Percentiles rank a stretch among this genome's conserved stretches.
Conservation (phyloP, 345 rosid species). For the Durio zibethinus region DNA sequence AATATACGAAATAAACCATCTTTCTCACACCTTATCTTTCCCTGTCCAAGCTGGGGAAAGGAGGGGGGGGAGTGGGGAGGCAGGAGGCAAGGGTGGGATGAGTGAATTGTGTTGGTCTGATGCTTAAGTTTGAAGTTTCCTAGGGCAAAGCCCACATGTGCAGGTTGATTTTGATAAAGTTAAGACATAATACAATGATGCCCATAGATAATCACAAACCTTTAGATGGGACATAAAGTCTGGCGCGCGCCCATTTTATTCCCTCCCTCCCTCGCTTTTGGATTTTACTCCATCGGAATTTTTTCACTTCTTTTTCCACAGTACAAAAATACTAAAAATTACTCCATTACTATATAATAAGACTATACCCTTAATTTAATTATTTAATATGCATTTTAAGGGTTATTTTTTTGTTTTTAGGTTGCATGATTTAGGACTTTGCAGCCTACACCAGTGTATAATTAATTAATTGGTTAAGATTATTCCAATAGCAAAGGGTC, state of each 20-base stretch:
- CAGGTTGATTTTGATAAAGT: slow-evolving; percentile 21
- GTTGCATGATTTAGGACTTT: neutral
- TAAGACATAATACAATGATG: slow-evolving; percentile 14
- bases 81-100: neutral
- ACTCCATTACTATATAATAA: neutral
- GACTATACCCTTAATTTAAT: neutral
- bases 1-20: neutral
- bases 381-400: neutral
- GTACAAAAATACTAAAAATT: neutral
- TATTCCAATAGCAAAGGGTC: neutral
- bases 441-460: neutral
- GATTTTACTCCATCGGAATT: slow-evolving; percentile 9
- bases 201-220: slow-evolving; percentile 25
- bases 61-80: neutral
- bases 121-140: slow-evolving; percentile 17
- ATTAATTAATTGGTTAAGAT: neutral
- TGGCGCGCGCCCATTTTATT: slow-evolving; percentile 26
- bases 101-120: slow-evolving; percentile 10
- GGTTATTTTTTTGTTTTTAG: neutral
- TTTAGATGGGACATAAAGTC: slow-evolving; percentile 51
- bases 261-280: slow-evolving; percentile 17
- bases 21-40: neutral
- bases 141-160: slow-evolving; percentile 11
- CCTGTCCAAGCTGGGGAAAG: neutral
- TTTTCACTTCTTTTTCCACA: neutral